These are phyloP conservation scores for Rhododendron simsii DNA, from an alignment of 148 eudicot species.

Conservation along the genomic window DNA sequence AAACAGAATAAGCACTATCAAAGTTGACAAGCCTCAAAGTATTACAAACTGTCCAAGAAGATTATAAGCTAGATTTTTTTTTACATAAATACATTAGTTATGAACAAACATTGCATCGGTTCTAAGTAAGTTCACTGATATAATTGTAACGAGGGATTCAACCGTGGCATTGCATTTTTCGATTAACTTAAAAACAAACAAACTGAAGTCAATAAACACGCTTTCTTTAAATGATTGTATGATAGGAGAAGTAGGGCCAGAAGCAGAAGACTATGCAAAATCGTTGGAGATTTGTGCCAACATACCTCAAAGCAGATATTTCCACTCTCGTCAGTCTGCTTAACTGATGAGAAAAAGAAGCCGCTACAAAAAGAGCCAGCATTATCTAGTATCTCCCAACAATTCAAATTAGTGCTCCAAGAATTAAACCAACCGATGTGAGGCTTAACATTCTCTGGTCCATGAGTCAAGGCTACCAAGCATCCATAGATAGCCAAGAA, in stretches of 20 bases:
- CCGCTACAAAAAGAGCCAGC: too few relatives aligned
- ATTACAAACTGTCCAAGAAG: not conserved
- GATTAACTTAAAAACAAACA: not conserved
- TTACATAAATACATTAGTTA: not conserved
- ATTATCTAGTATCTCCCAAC: too few relatives aligned
- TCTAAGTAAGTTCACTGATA: not conserved
- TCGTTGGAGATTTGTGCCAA: not conserved
- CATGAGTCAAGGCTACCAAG: slow-evolving; percentile 98
- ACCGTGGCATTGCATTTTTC: not conserved
- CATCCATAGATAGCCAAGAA: slow-evolving; percentile 12
- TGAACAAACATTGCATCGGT: not conserved
- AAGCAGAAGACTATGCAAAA: not conserved
- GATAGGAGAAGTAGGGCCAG: not conserved
- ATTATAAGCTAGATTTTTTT: not conserved
- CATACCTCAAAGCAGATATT: slow-evolving; percentile 91
- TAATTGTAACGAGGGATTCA: not conserved
- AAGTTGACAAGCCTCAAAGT: not conserved
- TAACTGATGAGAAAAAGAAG: slow-evolving; percentile 41
- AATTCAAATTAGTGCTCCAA: too few relatives aligned
- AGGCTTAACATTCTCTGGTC: slow-evolving; percentile 95
- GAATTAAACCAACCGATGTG: too few relatives aligned
- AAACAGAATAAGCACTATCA: too few relatives aligned
- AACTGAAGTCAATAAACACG: not conserved
- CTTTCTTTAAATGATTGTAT: not conserved
- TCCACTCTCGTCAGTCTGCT: slow-evolving; percentile 62